Evolutionary conservation across 2,329 filamentous ascomycete species (phyloP).

Genomic region (Pyrenophora seminiperda): DNA sequence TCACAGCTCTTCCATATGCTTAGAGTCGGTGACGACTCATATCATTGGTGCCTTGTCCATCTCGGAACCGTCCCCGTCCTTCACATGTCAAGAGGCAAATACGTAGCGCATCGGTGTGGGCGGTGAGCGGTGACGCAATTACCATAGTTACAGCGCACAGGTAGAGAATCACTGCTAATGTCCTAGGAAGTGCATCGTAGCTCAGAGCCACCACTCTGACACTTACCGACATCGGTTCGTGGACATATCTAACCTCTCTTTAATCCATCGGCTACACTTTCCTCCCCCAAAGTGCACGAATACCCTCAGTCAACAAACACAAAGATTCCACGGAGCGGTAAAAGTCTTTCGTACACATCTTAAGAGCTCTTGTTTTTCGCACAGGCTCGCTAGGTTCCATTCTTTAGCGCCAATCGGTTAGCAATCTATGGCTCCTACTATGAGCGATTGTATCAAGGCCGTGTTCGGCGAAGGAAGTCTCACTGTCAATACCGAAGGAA

Average conservation of each 20-base stretch:
- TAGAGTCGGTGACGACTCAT: constrained; percentile 18
- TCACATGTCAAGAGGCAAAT: constrained; percentile 6
- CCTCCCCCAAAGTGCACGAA: neutral
- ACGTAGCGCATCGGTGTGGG: neutral
- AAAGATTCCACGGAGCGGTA: neutral
- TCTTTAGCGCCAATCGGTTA: neutral
- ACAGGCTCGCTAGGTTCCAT: neutral
- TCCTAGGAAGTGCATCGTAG: neutral
- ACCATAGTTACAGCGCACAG: neutral
- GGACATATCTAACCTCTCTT: neutral
- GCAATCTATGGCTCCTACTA: constrained; percentile 4
- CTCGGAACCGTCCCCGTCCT: neutral
- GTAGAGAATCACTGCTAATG: constrained; percentile 9
- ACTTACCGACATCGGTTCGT: neutral
- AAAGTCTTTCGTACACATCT: neutral
- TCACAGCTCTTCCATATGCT: constrained; percentile 1
- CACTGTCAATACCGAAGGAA: neutral
- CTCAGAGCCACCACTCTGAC: neutral
- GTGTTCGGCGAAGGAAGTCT: neutral
- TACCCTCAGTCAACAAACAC: neutral
- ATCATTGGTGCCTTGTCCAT: constrained; percentile 9
- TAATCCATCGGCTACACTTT: neutral
- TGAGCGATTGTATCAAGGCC: constrained; percentile 6
- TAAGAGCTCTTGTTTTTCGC: too few relatives aligned
- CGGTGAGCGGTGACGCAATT: constrained; percentile 10